phyloP scores from a whole-genome alignment of 2,329 filamentous ascomycete species.

The Apiospora rasikravindrae region DNA sequence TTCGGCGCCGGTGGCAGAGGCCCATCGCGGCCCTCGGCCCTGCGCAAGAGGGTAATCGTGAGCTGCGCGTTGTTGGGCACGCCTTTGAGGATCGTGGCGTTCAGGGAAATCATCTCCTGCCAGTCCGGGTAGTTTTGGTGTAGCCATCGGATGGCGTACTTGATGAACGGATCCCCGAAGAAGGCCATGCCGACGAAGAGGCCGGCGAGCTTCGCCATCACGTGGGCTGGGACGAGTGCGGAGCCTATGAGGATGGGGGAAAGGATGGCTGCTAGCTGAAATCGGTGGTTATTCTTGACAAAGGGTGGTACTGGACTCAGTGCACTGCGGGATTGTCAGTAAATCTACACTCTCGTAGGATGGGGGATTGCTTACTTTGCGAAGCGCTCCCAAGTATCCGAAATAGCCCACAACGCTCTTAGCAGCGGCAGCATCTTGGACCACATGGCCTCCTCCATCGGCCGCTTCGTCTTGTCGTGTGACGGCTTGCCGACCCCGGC shows the following conservation, averaged over 20 bases:
- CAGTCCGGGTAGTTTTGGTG: constrained; percentile 70
- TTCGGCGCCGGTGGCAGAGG: constrained; percentile 69
- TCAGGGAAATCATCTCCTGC: constrained; percentile 76
- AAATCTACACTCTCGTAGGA: no score
- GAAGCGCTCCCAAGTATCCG: constrained; percentile 58
- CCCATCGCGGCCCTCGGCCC: constrained; percentile 81
- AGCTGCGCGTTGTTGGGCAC: constrained; percentile 88
- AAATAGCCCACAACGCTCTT: constrained; percentile 55
- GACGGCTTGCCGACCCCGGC: constrained; percentile 51
- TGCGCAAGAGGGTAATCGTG: constrained; percentile 79
- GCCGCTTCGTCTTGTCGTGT: constrained; percentile 79
- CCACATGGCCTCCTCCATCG: constrained; percentile 79
- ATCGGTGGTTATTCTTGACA: constrained; percentile 54
- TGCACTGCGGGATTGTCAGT: constrained; percentile 45
- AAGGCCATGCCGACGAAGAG: constrained; percentile 74
- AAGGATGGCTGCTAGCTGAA: constrained; percentile 60
- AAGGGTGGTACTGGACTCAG: constrained; percentile 70
- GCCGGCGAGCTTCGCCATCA: constrained; percentile 67
- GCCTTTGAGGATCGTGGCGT: constrained; percentile 78
- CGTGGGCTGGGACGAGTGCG: constrained; percentile 60
- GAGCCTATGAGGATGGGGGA: constrained; percentile 58
- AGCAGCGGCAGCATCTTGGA: constrained; percentile 75
- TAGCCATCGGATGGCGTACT: constrained; percentile 60
- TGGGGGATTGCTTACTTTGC: constrained; percentile 46
- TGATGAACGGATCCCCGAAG: constrained; percentile 79